Conservation (phyloP, 78 protist species). For the Dictyostelium brefeldianum region DNA sequence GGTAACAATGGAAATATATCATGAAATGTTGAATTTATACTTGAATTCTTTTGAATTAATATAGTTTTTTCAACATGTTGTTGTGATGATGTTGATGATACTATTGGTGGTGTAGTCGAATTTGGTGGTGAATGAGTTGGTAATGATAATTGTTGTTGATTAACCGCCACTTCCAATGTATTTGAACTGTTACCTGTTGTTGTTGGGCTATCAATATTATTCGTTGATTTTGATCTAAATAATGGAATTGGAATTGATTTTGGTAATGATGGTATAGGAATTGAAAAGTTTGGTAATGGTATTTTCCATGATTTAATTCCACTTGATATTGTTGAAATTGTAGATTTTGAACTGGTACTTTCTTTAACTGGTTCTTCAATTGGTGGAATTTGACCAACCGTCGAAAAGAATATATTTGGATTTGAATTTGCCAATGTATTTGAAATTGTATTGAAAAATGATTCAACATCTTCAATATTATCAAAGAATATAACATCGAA, state of each 20-base stretch:
- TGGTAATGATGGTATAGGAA: slow-evolving; percentile 25
- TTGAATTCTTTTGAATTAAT: slow-evolving; percentile 50
- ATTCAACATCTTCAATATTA: slow-evolving; percentile 21
- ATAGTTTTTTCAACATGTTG: slow-evolving; percentile 32
- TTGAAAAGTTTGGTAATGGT: slow-evolving; percentile 3
- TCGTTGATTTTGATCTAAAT: slow-evolving; percentile 56
- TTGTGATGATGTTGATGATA: background rate
- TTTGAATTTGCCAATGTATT: background rate
- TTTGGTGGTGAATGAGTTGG: background rate
- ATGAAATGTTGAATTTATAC: slow-evolving; percentile 39
- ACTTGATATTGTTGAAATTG: background rate
- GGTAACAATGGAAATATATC: slow-evolving; percentile 53
- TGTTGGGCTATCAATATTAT: background rate
- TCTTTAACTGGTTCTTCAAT: background rate
- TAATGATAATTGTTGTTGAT: background rate
- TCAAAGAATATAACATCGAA: slow-evolving; percentile 40
- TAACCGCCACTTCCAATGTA: background rate
- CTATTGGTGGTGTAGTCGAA: background rate
- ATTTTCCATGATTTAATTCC: slow-evolving; percentile 20
- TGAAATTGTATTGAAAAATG: background rate
- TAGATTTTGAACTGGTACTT: background rate
- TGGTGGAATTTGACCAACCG: background rate
- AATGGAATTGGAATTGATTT: slow-evolving; percentile 28
- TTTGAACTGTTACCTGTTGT: background rate
- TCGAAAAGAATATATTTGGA: slow-evolving; percentile 1